Conservation (phyloP, 2,329 filamentous ascomycete genomes). For the Venturia carpophila region DNA sequence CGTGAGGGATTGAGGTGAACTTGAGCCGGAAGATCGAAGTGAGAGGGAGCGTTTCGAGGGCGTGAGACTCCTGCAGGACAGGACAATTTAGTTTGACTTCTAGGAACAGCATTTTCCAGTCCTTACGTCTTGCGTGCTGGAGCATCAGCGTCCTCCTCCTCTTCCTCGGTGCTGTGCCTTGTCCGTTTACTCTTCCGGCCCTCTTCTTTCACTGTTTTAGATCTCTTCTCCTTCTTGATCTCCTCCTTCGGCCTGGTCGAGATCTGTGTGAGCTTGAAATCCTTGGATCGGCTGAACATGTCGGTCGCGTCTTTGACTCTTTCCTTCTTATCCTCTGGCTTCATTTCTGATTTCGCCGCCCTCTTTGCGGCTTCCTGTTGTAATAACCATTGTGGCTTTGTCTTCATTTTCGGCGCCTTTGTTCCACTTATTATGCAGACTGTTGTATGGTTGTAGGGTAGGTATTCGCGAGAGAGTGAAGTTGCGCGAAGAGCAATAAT, state of each 20-base stretch:
- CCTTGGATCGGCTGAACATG: constrained; percentile 39
- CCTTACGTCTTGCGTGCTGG: neutral
- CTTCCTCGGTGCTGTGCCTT: constrained; percentile 9
- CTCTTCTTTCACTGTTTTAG: constrained; percentile 24
- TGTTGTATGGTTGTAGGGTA: neutral
- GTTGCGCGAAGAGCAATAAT: neutral
- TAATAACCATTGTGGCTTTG: constrained; percentile 21
- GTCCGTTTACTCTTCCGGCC: constrained; percentile 23
- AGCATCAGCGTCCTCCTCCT: constrained; percentile 9
- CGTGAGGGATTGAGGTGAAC: constrained; percentile 13
- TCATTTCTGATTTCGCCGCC: neutral
- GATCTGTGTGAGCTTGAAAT: constrained; percentile 27
- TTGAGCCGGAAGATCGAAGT: neutral
- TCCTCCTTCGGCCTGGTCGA: constrained; percentile 32
- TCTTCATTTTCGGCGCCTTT: neutral
- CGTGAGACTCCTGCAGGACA: neutral
- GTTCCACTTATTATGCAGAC: neutral
- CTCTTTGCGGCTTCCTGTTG: neutral
- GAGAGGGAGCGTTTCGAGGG: neutral
- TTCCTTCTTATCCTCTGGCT: constrained; percentile 28
- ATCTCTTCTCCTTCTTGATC: constrained; percentile 26
- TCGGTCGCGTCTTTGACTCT: constrained; percentile 23
- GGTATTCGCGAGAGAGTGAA: neutral
- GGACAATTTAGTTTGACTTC: neutral
- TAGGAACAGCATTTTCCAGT: neutral